Percentiles rank a stretch among this genome's conserved stretches.
phyloP scores from a whole-genome alignment of 768 basidiomycete species.

The Mycena crocata region DNA sequence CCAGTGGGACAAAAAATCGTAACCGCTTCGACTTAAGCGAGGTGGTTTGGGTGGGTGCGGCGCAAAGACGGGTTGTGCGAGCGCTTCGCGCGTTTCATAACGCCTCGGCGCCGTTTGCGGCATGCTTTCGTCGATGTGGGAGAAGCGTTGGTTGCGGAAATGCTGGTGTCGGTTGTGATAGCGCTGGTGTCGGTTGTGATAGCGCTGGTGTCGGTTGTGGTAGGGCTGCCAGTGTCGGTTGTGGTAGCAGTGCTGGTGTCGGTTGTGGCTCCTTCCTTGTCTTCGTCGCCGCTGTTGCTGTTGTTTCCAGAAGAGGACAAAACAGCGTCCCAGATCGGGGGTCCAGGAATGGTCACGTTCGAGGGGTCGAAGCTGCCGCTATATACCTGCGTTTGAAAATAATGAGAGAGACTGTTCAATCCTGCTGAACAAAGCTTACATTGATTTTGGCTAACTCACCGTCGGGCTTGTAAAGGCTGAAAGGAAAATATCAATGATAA shows the following conservation, averaged over 20 bases:
- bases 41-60: slow-evolving; percentile 4
- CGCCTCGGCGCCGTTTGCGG: not conserved
- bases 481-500: not conserved
- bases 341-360: slow-evolving; percentile 27
- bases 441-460: slow-evolving; percentile 35
- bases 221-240: not conserved
- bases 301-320: not conserved
- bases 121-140: too few relatives aligned
- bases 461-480: slow-evolving; percentile 28
- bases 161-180: too few relatives aligned
- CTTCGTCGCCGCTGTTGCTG: not conserved
- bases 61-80: slow-evolving; percentile 10
- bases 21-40: slow-evolving; percentile 4
- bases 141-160: too few relatives aligned
- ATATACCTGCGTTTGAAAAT: slow-evolving; percentile 9
- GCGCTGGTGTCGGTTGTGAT: not conserved
- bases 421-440: slow-evolving; percentile 12
- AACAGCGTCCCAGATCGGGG: slow-evolving; percentile 30
- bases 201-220: not conserved
- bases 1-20: not conserved
- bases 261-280: not conserved
- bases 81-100: slow-evolving; percentile 5
- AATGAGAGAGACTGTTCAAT: not conserved
- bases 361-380: slow-evolving; percentile 24
- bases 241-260: not conserved